Conservation (phyloP, 1,284 basidiomycete species). For the Coniferiporia weirii region DNA sequence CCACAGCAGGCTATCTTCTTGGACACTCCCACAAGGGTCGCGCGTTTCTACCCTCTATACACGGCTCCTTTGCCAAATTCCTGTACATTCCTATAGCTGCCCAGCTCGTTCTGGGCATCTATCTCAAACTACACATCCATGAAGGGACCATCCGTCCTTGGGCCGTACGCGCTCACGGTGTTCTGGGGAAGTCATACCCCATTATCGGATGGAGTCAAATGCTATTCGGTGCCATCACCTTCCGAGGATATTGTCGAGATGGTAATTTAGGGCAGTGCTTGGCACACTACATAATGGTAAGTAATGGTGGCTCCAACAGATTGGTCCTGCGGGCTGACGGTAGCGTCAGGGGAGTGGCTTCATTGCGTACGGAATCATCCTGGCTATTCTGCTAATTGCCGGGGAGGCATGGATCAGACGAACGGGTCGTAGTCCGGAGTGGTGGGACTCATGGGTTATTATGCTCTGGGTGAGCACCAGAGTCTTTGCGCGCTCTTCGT, state of each 20-base stretch:
- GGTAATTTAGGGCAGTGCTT: slow-evolving; percentile 75
- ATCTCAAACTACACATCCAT: slow-evolving; percentile 90
- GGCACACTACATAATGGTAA: slow-evolving; percentile 87
- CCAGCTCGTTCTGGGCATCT: slow-evolving; percentile 78
- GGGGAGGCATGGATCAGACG: slow-evolving; percentile 81
- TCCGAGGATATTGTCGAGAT: slow-evolving; percentile 67
- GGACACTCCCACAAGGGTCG: slow-evolving; percentile 81
- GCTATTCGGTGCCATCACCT: slow-evolving; percentile 64
- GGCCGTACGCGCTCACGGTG: slow-evolving; percentile 69
- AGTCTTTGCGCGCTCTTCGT: neutral
- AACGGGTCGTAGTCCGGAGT: slow-evolving; percentile 77
- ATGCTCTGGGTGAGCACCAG: slow-evolving; percentile 69
- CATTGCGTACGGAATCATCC: slow-evolving; percentile 81
- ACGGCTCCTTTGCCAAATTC: slow-evolving; percentile 68
- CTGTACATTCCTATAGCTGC: slow-evolving; percentile 59
- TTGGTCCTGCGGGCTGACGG: neutral
- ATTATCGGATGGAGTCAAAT: slow-evolving; percentile 87
- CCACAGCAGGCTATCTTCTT: slow-evolving; percentile 65
- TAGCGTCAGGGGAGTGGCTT: slow-evolving; percentile 64
- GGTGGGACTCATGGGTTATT: slow-evolving; percentile 88
- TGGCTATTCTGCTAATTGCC: slow-evolving; percentile 78
- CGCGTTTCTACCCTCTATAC: slow-evolving; percentile 63
- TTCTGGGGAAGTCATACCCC: slow-evolving; percentile 84
- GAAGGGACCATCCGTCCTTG: slow-evolving; percentile 74
- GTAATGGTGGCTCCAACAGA: slow-evolving; percentile 15